Base-by-base conservation (phyloP, 129 eudicot genomes). In the Flaveria trinervia region DNA sequence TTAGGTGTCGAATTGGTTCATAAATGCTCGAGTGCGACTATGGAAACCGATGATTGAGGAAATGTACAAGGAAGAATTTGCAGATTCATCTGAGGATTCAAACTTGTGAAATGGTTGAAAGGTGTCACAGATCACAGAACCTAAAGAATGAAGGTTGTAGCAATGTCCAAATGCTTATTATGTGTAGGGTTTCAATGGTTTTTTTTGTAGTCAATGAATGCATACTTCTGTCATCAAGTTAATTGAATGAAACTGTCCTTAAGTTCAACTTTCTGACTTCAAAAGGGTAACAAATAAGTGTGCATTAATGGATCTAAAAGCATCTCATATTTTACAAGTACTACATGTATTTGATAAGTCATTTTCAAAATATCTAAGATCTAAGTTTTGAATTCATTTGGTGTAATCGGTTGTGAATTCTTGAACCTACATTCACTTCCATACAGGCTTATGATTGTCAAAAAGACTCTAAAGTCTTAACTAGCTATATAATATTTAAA, bases 11-110 rank as follows among this genome's bases (percentile, higher is more conserved):
- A 92, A 92, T 48, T 92, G 97, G 97, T 92, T 92, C 76, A 92
- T 92, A 70, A 92, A 92, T 83, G 97, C 97, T 5, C 85, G 97
- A 56, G 97, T 89, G 9, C 85, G 96, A 51, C 88, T 92, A 61
- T 92, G 97, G 97, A 92, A 92, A 75, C 98, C 98, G 43, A 92
- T 92, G 96, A 92, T 92, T n/a, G 98, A 92, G 73, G 96, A 92
- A 79, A 92, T 92, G 96, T 89, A 92, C 72, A 89, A 88, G 83
- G 97, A 92, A 76, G 98, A 92, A 77, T 90, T 90, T 83, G 92
- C 83, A 67, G 98, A 86, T 41, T 84, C 76, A 59, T 85, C 89
- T 0, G 83, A 77, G 56, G 96, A 85, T 65, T 85, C 88, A 51
- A 74, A 85, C n/a, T 77, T 75, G 68, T 83, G 78, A 72, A 20